These are phyloP conservation scores for Brasenia schreberi DNA, from an alignment of 164 flowering plant genomes.

Conservation along the genomic window DNA sequence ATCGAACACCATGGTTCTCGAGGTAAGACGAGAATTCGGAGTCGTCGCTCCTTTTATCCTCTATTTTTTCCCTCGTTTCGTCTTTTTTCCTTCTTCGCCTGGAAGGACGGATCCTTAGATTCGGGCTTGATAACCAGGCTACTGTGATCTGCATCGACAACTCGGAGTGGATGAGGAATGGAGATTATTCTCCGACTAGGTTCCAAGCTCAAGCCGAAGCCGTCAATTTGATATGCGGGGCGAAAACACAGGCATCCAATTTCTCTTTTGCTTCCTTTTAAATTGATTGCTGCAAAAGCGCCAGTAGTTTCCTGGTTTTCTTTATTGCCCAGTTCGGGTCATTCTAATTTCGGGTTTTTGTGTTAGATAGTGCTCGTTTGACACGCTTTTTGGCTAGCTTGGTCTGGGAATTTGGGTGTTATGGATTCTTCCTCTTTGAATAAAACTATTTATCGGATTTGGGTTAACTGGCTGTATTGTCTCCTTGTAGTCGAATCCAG, in stretches of 20 bases:
- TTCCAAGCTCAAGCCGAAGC: conserved; percentile 85
- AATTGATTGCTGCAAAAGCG: too few relatives aligned
- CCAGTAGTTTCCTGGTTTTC: background rate
- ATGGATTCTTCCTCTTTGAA: background rate
- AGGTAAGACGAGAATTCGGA: conserved; percentile 15
- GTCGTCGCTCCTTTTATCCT: background rate
- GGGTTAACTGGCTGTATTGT: background rate
- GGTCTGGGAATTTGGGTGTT: too few relatives aligned
- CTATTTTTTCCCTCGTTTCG: background rate
- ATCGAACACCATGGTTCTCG: conserved; percentile 32
- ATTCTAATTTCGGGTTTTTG: background rate
- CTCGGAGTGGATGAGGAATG: conserved; percentile 89
- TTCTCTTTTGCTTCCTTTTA: too few relatives aligned
- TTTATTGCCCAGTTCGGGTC: background rate
- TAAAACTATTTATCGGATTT: background rate
- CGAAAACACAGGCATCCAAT: conserved; percentile 61
- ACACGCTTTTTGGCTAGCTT: too few relatives aligned
- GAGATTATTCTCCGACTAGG: conserved; percentile 66
- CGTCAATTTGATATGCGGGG: conserved; percentile 75
- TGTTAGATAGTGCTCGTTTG: background rate
- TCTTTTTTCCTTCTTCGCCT: conserved; percentile 1
- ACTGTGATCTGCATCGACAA: conserved; percentile 92
- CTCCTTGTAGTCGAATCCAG: conserved; percentile 61
- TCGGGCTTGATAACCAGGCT: conserved; percentile 32
- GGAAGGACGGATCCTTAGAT: background rate